Percentiles rank a stretch among this genome's conserved stretches.
phyloP scores from a whole-genome alignment of 305 asterid species.

The Fraxinus velutina region DNA sequence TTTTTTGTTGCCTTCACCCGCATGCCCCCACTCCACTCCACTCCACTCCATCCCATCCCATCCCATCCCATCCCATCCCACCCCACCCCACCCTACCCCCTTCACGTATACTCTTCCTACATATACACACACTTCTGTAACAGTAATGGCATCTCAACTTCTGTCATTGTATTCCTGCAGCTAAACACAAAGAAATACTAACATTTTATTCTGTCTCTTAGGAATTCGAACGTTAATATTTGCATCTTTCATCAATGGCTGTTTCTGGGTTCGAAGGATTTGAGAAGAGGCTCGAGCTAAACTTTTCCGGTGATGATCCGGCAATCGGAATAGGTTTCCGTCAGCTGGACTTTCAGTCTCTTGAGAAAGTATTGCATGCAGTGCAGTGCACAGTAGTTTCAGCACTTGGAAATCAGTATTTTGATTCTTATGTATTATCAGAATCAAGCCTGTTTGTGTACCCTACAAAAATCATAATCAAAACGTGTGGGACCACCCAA shows the following conservation, averaged over 20 bases:
- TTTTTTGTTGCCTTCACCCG: constrained; percentile 45
- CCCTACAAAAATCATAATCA: constrained; percentile 79
- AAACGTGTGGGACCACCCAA: constrained; percentile 96
- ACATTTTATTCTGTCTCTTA: background rate
- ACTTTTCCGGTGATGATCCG: constrained; percentile 47
- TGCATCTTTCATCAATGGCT: constrained; percentile 31
- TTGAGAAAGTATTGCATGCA: constrained; percentile 67
- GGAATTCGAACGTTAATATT: background rate
- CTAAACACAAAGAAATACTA: background rate
- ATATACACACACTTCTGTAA: background rate
- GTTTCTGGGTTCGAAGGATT: constrained; percentile 51
- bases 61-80: background rate
- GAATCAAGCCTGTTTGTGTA: constrained; percentile 90
- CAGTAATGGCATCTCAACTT: constrained; percentile 4
- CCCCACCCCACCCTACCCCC: background rate
- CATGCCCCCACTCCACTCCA: constrained; percentile 29
- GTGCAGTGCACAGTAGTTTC: constrained; percentile 97
- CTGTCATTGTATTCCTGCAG: background rate
- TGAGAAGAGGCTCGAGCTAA: constrained; percentile 47
- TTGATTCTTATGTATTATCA: constrained; percentile 82
- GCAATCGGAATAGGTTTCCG: constrained; percentile 48
- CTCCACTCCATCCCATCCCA: background rate
- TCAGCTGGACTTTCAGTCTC: constrained; percentile 44
- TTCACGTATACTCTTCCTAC: background rate
- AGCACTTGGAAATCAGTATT: constrained; percentile 68